Percentiles rank a stretch among this genome's conserved stretches.
Evolutionary conservation across 1,284 basidiomycete species (phyloP).

Genomic region (Tranzscheliella williamsii): DNA sequence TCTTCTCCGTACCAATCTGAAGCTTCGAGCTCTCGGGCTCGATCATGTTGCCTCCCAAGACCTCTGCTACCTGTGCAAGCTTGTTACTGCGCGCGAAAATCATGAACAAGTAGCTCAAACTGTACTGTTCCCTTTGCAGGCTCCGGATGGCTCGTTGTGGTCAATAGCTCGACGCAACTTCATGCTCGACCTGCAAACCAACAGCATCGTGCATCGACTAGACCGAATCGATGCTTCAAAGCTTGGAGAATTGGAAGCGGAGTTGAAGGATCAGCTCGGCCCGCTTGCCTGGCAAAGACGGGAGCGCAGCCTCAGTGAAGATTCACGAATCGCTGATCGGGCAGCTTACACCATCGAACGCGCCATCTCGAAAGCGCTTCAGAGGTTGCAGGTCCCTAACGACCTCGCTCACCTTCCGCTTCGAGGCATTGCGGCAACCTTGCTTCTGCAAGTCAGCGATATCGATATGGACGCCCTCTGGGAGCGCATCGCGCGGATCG

Average conservation of each 20-base stretch:
- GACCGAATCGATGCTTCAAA: constrained; percentile 1
- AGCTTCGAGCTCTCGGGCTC: constrained; percentile 17
- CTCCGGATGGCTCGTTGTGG: neutral
- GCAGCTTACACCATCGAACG: constrained; percentile 38
- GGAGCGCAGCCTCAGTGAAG: constrained; percentile 9
- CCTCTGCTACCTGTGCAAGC: constrained; percentile 8
- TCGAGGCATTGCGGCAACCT: constrained; percentile 21
- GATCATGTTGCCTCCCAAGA: constrained; percentile 7
- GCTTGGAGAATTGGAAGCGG: constrained; percentile 9
- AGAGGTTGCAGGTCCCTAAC: constrained; percentile 19
- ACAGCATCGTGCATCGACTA: constrained; percentile 3
- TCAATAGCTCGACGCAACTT: constrained; percentile 12
- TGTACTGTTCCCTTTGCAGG: constrained; percentile 7
- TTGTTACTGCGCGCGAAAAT: neutral
- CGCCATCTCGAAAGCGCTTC: constrained; percentile 24
- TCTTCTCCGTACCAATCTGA: constrained; percentile 15
- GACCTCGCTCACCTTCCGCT: constrained; percentile 10
- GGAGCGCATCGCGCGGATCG: constrained; percentile 39
- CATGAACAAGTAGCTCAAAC: neutral
- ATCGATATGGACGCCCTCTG: constrained; percentile 45
- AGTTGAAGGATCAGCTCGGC: constrained; percentile 26
- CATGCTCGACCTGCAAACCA: constrained; percentile 20
- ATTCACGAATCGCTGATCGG: constrained; percentile 22
- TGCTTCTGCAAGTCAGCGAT: constrained; percentile 32
- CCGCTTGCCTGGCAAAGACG: constrained; percentile 30